A percentile compares a stretch with the other conserved stretches of the same genome.
Evolutionary conservation across 1,139 yeast species (phyloP).

Genomic region (Waltiozyma sp.): DNA sequence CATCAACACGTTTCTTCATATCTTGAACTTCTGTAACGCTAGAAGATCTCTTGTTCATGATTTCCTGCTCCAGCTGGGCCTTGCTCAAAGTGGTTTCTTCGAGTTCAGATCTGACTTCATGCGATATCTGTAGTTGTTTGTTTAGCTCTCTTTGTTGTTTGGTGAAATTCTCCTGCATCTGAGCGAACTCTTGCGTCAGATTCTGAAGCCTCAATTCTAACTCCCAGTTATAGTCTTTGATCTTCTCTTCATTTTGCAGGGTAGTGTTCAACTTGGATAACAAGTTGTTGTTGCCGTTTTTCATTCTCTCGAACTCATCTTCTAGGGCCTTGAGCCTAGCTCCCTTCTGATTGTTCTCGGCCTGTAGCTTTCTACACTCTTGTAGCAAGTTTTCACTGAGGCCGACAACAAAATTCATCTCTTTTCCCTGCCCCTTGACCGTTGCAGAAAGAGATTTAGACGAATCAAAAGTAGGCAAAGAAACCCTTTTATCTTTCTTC

Average conservation of each 20-base stretch:
- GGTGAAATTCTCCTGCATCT: constrained; percentile 22
- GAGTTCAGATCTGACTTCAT: constrained; percentile 31
- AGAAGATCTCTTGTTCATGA: constrained; percentile 25
- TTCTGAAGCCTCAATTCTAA: constrained; percentile 48
- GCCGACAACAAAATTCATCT: constrained; percentile 73
- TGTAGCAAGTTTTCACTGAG: constrained; percentile 67
- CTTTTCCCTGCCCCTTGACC: constrained; percentile 28
- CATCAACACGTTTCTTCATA: constrained; percentile 39
- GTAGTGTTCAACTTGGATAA: constrained; percentile 23
- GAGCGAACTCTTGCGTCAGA: constrained; percentile 34
- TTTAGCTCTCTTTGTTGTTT: constrained; percentile 26
- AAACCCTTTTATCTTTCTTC: constrained; percentile 20
- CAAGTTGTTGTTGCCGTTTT: constrained; percentile 25
- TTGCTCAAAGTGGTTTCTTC: constrained; percentile 38
- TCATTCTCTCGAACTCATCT: constrained; percentile 33
- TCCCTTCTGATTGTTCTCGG: constrained; percentile 47
- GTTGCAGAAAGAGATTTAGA: constrained; percentile 16
- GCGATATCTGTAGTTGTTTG: constrained; percentile 18
- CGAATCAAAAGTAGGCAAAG: constrained; percentile 21
- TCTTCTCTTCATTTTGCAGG: constrained; percentile 32
- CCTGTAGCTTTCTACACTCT: constrained; percentile 71
- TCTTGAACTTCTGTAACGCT: constrained; percentile 33
- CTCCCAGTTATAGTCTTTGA: constrained; percentile 73
- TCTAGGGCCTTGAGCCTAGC: constrained; percentile 19
- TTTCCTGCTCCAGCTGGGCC: constrained; percentile 28